Conservation (phyloP, 2,329 filamentous ascomycete genomes). For the Ophiostoma himal-ulmi region DNA sequence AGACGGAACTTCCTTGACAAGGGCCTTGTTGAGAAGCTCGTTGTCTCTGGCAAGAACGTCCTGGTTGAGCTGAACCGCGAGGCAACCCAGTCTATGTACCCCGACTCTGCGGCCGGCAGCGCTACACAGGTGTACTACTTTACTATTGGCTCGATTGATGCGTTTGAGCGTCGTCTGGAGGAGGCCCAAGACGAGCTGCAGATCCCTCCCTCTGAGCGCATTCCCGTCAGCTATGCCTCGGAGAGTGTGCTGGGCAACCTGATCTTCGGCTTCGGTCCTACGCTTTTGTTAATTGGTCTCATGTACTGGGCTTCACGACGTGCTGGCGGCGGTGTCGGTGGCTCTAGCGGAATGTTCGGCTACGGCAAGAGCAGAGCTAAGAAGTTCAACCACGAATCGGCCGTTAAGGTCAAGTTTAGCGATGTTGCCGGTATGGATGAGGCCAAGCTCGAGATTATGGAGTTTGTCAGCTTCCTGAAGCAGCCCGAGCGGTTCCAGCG, state of each 20-base stretch:
- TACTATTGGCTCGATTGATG: slow-evolving; percentile 88
- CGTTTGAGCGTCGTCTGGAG: slow-evolving; percentile 84
- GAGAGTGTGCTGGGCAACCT: slow-evolving; percentile 71
- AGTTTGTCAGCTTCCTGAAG: slow-evolving; percentile 96
- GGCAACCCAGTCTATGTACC: slow-evolving; percentile 64
- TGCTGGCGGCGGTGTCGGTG: slow-evolving; percentile 54
- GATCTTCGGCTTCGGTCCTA: slow-evolving; percentile 75
- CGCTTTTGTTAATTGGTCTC: slow-evolving; percentile 75
- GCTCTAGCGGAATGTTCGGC: slow-evolving; percentile 77
- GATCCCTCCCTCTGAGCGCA: slow-evolving; percentile 81
- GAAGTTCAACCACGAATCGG: slow-evolving; percentile 94
- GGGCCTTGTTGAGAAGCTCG: slow-evolving; percentile 88
- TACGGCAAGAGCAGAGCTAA: slow-evolving; percentile 95
- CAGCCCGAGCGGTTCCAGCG: slow-evolving; percentile 88
- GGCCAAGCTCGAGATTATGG: slow-evolving; percentile 97
- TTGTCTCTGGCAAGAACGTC: slow-evolving; percentile 71
- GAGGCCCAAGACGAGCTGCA: slow-evolving; percentile 80
- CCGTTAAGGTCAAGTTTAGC: slow-evolving; percentile 92
- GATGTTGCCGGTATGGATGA: slow-evolving; percentile 98
- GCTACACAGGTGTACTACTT: slow-evolving; percentile 82
- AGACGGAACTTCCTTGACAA: slow-evolving; percentile 90
- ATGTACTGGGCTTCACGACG: slow-evolving; percentile 75
- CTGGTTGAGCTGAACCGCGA: slow-evolving; percentile 70
- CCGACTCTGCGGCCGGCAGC: slow-evolving; percentile 64
- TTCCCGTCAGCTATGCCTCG: slow-evolving; percentile 80